Base-by-base conservation (phyloP, 2,329 filamentous ascomycete species). In the Colletotrichum melonis region DNA sequence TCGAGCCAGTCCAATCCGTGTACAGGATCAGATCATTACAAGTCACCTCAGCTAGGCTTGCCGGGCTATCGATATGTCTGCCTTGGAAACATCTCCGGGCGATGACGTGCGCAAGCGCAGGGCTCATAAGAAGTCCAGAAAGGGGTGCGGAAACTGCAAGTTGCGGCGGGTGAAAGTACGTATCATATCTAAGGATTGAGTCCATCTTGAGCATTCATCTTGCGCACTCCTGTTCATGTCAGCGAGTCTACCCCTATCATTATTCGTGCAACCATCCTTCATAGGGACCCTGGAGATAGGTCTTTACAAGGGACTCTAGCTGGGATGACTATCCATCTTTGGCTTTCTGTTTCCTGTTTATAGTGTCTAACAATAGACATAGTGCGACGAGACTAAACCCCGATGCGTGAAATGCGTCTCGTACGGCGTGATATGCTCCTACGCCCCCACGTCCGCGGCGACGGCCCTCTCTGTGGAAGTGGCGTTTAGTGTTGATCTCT, bases 121-220 rank as follows among this genome's bases (percentile, higher is more conserved):
- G 58, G 56, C 80, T 4, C 89, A 91, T 75, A 86, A 81, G 26
- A 90, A 90, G 76, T 90, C 88, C 1, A 82, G 87, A 22, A 80
- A 82, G 16, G 88, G 89, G 2, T 90, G 89, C 75, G 84, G 84
- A 3, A 90, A 90, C 75, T 91, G 89, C 78, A 90, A 90, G 76
- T 76, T 89, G 24, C 82, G 88, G 42, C 82, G 86, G 65, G 83
- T 89, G 62, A 90, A 90, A 82, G 87, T 86, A 78, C 77, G 80
- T 62, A 49, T 49, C 42, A 49, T 22, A n/a, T n/a, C 6, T 7
- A 49, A 49, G 19, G 42, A n/a, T n/a, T 11, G 2, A 7, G 16
- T n/a, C 30, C 35, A 28, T 19, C 14, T 12, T 9, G 22, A 11
- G 32, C 32, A 73, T 73, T 63, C 58, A 32, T 8, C 67, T 49